Evolutionary conservation across 352 stramenopile genomes (phyloP), one percentile per base, ranked within the genome.

Genomic region (Globisporangium echinulatum): DNA sequence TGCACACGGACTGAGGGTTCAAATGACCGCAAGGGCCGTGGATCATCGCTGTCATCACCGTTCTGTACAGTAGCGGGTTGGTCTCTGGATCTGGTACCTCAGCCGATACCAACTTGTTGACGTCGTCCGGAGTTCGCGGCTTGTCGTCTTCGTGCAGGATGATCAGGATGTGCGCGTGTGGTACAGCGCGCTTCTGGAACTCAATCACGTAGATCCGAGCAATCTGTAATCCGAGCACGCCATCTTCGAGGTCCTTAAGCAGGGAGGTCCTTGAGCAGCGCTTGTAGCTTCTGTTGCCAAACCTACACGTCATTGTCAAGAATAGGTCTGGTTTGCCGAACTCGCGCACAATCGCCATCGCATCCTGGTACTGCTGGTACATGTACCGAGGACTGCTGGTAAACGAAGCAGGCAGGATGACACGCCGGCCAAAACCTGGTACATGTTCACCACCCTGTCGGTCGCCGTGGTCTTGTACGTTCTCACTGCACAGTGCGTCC

Each of bases 101-200:
- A 0, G 43, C 43, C 4, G 43, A 48, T 11, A 48, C 43, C 43
- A 14, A 17, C 43, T 17, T 48, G 43, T 48, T 48, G 14, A 5
- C 4, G 2, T 11, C 9, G 9, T 6, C 43, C 3, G 43, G 5
- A 6, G 43, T 11, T 48, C 14, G 43, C 4, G 63, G 59, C 36
- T 68, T 76, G 46, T 57, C 38, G 10, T 72, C 66, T 5, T 70
- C 66, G 7, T 67, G 43, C 14, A 89, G 56, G 48, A 82, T 82
- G 8, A 77, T 10, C 2, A 85, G 36, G 10, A 82, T 73, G 52
- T 86, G 79, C 0, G 64, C 67, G 39, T 89, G 76, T 11, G 70
- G 67, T 14, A 80, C 56, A 0, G 68, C 79, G 5, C 74, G 63
- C 52, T 86, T 82, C 56, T 85, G 65, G 38, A 77, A 85, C 58